These are phyloP conservation scores for Rosa lucieae DNA, from an alignment of 306 rosid species.

Conservation along the genomic window DNA sequence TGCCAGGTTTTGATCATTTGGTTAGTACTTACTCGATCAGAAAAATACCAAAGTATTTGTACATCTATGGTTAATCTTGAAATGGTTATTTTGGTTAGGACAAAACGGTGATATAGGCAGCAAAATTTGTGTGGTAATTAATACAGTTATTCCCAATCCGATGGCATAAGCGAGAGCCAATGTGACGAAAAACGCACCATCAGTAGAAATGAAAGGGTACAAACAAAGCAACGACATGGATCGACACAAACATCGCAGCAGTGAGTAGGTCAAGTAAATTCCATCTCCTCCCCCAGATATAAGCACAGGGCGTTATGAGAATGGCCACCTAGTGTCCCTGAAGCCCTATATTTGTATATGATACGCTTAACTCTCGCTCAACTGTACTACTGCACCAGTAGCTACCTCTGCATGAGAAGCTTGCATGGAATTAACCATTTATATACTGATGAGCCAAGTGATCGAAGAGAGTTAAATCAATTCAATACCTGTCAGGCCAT, in stretches of 20 bases:
- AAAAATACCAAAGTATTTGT: no score
- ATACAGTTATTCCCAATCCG: no score
- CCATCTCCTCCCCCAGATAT: constrained; percentile 60
- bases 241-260: constrained; percentile 48
- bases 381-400: not conserved
- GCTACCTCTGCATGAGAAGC: not conserved
- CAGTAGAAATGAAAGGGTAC: no score
- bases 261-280: constrained; percentile 56
- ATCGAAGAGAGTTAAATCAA: not conserved
- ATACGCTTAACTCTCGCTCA: not conserved
- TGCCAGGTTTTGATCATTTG: no score
- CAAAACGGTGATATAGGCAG: no score
- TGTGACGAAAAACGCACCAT: no score
- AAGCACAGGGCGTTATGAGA: not conserved
- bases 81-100: no score
- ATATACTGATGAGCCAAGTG: not conserved
- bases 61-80: no score
- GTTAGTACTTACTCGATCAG: no score
- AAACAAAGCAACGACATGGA: constrained; percentile 34
- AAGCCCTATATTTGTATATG: not conserved
- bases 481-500: not conserved
- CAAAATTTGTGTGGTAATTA: no score
- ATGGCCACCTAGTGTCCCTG: not conserved
- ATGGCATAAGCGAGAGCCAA: no score
- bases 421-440: not conserved